Conservation (phyloP, 208 protist genomes). For the Leishmania braziliensis region DNA sequence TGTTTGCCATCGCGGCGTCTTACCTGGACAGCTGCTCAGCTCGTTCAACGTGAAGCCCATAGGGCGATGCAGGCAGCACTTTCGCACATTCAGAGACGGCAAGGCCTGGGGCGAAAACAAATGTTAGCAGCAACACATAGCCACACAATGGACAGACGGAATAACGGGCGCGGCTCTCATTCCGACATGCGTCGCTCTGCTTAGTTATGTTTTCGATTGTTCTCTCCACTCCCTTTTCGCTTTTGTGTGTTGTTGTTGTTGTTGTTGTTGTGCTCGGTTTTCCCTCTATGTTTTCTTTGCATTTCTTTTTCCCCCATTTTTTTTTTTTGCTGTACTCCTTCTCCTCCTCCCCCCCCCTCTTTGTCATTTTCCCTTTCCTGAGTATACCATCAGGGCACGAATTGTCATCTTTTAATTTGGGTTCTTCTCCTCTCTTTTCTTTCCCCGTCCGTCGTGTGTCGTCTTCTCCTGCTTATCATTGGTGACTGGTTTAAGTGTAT, state of each 20-base stretch:
- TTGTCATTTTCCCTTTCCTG: neutral
- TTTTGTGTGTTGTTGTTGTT: neutral
- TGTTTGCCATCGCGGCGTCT: neutral
- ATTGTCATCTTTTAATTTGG: neutral
- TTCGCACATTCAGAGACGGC: neutral
- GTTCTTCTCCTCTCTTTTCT: neutral
- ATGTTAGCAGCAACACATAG: neutral
- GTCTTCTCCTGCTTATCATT: too few relatives aligned
- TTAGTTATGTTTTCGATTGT: neutral
- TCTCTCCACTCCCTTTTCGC: neutral
- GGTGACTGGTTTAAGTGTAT: neutral
- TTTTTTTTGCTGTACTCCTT: neutral
- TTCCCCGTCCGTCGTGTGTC: neutral
- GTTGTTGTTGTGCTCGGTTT: neutral
- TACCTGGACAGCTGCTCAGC: neutral
- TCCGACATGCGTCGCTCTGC: neutral
- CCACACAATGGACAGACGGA: neutral
- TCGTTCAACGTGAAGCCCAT: neutral
- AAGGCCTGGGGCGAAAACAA: neutral
- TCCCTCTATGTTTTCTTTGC: neutral
- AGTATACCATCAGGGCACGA: neutral
- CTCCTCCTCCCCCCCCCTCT: neutral
- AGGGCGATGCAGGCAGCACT: neutral
- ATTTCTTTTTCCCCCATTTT: neutral
- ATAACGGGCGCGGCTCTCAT: neutral